Percentiles rank a stretch among this genome's conserved stretches.
Conservation (phyloP, 192 early-diverging fungal genomes). For the Backusella liffmaniae region DNA sequence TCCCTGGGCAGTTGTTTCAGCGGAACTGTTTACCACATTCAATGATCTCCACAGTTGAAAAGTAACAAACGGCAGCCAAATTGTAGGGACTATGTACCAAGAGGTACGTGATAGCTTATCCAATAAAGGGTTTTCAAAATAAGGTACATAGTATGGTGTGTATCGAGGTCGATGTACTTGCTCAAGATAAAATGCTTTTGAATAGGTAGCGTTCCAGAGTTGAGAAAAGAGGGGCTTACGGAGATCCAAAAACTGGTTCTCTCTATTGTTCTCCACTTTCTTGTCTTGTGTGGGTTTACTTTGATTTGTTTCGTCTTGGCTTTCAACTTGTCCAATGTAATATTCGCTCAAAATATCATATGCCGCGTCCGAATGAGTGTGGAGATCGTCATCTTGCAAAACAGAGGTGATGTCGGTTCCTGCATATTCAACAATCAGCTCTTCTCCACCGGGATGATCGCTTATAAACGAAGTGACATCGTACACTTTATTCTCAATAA, state of each 20-base stretch:
- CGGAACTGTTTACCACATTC: neutral
- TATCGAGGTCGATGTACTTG: slow-evolving; percentile 91
- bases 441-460: slow-evolving; percentile 94
- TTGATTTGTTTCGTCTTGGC: neutral
- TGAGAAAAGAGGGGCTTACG: slow-evolving; percentile 81
- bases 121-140: slow-evolving; percentile 73
- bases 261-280: slow-evolving; percentile 16
- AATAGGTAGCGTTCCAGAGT: slow-evolving; percentile 71
- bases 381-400: slow-evolving; percentile 70
- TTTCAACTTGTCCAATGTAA: slow-evolving; percentile 59
- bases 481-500: slow-evolving; percentile 79
- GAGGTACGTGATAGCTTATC: slow-evolving; percentile 86
- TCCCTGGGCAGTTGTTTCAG: slow-evolving; percentile 32
- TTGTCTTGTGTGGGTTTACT: neutral
- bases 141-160: slow-evolving; percentile 69
- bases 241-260: slow-evolving; percentile 74
- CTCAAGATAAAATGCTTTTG: slow-evolving; percentile 81
- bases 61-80: slow-evolving; percentile 79
- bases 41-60: slow-evolving; percentile 41
- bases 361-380: slow-evolving; percentile 79
- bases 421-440: slow-evolving; percentile 81
- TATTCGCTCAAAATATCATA: slow-evolving; percentile 88
- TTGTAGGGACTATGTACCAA: slow-evolving; percentile 85
- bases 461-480: slow-evolving; percentile 82
- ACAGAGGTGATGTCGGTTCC: slow-evolving; percentile 76